phyloP scores from a whole-genome alignment of 1,284 basidiomycete species.

The Ceratobasidium sp. region DNA sequence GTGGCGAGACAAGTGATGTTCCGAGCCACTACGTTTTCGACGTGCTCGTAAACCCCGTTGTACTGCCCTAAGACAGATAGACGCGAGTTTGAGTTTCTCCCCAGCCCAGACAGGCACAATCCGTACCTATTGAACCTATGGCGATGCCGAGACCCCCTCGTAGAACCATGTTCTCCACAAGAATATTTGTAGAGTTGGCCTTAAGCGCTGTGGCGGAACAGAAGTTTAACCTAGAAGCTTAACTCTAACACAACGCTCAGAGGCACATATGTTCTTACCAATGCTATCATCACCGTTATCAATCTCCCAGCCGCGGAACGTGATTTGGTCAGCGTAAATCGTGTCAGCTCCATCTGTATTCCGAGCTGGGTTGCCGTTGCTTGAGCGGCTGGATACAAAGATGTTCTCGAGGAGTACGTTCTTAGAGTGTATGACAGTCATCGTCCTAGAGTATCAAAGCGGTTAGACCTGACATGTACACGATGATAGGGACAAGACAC shows the following conservation, averaged over 20 bases:
- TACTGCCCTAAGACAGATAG: conserved; percentile 52
- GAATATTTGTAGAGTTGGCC: conserved; percentile 58
- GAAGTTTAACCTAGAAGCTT: too few relatives aligned
- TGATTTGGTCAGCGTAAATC: conserved; percentile 56
- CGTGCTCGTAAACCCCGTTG: conserved; percentile 54
- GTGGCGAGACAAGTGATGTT: conserved; percentile 51
- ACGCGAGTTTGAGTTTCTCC: conserved; percentile 47
- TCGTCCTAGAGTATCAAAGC: conserved; percentile 49
- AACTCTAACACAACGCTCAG: too few relatives aligned
- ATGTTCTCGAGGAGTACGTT: conserved; percentile 57
- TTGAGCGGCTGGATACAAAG: conserved; percentile 57
- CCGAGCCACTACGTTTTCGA: conserved; percentile 57
- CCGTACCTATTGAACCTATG: conserved; percentile 49
- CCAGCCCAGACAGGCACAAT: background rate
- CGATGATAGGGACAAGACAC: background rate
- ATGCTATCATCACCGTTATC: conserved; percentile 55
- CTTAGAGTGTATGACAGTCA: conserved; percentile 55
- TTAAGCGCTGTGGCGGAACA: conserved; percentile 53
- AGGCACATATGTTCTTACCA: background rate
- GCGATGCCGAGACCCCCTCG: conserved; percentile 57
- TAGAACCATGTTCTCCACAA: conserved; percentile 57
- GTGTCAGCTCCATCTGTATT: conserved; percentile 59
- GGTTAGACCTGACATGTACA: background rate
- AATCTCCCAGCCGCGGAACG: conserved; percentile 56
- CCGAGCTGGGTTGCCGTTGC: conserved; percentile 52